Percentiles rank a stretch among this genome's conserved stretches.
These are phyloP conservation scores for Pugionium cornutum DNA, from an alignment of 345 rosid genomes.

Conservation along the genomic window DNA sequence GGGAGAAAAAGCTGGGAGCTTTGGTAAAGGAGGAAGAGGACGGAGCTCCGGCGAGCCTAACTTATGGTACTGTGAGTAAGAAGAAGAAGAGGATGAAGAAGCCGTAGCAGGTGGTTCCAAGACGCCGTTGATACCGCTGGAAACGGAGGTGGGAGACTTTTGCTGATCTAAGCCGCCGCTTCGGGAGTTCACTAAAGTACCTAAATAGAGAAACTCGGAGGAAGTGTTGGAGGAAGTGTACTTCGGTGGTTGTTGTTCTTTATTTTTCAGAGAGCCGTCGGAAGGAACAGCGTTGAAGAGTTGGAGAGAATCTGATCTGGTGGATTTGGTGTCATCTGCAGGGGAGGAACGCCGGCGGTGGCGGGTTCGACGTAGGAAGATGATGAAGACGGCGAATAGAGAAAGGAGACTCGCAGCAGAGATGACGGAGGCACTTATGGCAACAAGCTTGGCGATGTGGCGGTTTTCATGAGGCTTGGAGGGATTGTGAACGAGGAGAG, in stretches of 20 bases:
- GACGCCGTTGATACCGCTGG: conserved; percentile 48
- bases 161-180: conserved; percentile 42
- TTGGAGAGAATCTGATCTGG: conserved; percentile 57
- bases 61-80: conserved; percentile 51
- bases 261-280: conserved; percentile 42
- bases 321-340: conserved; percentile 43
- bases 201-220: conserved; percentile 86
- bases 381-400: conserved; percentile 43
- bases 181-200: conserved; percentile 62
- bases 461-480: conserved; percentile 39
- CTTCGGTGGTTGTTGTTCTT: conserved; percentile 26
- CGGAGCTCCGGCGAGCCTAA: conserved; percentile 89
- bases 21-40: conserved; percentile 88
- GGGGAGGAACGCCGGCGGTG: conserved; percentile 35
- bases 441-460: conserved; percentile 40
- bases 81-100: conserved; percentile 36
- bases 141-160: conserved; percentile 36
- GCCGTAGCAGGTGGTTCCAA: conserved; percentile 41
- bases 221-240: conserved; percentile 50
- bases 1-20: conserved; percentile 43
- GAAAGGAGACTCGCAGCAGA: conserved; percentile 52
- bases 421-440: conserved; percentile 59
- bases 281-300: conserved; percentile 73
- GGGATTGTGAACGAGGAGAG: conserved; percentile 56
- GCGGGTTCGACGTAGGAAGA: conserved; percentile 51